phyloP scores from a whole-genome alignment of 495 filamentous ascomycete genomes.

The Aspergillus diversus region DNA sequence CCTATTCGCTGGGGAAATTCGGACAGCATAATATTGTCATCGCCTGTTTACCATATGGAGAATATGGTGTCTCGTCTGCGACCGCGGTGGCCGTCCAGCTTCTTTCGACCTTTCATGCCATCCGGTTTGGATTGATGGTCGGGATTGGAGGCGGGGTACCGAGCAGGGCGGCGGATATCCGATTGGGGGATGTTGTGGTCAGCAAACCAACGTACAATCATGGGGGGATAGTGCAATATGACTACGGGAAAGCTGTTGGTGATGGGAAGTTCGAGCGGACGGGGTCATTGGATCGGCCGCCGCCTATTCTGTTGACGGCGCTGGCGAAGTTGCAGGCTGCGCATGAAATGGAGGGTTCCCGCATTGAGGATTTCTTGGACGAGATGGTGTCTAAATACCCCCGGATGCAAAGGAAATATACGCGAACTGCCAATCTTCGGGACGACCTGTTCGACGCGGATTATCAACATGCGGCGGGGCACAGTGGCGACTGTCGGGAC shows the following conservation, averaged over 20 bases:
- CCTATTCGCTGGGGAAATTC: constrained; percentile 38
- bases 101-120: constrained; percentile 23
- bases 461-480: not conserved
- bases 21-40: constrained; percentile 38
- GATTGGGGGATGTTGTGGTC: constrained; percentile 42
- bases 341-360: not conserved
- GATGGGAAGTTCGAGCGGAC: constrained; percentile 36
- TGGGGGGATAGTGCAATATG: constrained; percentile 39
- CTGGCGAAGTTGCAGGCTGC: constrained; percentile 26
- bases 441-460: not conserved
- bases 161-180: constrained; percentile 28
- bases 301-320: constrained; percentile 31
- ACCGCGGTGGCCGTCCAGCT: constrained; percentile 28
- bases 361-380: not conserved
- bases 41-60: constrained; percentile 31
- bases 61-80: constrained; percentile 32
- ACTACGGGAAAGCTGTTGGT: constrained; percentile 39
- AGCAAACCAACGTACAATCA: constrained; percentile 26
- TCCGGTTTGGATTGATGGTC: constrained; percentile 35
- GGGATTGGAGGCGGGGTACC: constrained; percentile 43
- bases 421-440: not conserved
- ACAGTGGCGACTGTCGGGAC: not conserved
- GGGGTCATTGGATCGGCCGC: constrained; percentile 39
- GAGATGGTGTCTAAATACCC: not conserved
- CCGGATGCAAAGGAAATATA: not conserved